Conservation (phyloP, 768 basidiomycete species). For the Gelatoporia subvermispora region DNA sequence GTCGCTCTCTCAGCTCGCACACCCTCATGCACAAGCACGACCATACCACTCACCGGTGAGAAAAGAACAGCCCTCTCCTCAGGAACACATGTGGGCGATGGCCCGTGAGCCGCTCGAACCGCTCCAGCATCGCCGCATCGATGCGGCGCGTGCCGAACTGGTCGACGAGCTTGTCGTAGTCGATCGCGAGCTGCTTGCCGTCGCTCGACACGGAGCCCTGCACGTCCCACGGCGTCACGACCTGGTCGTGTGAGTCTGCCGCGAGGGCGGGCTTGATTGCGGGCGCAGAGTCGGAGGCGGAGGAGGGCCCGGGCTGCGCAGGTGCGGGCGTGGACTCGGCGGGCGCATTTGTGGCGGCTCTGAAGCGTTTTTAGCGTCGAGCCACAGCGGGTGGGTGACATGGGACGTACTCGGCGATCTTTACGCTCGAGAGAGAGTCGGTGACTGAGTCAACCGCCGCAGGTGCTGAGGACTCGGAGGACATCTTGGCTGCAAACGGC, state of each 20-base stretch:
- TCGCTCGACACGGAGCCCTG: conserved; percentile 84
- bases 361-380: conserved; percentile 6
- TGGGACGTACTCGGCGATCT: conserved; percentile 27
- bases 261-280: conserved; percentile 29
- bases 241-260: conserved; percentile 48
- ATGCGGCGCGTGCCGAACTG: conserved; percentile 91
- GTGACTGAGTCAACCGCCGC: conserved; percentile 23
- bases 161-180: conserved; percentile 92
- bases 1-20: conserved; percentile 6
- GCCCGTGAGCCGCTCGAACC: conserved; percentile 91
- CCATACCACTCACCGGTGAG: conserved; percentile 69
- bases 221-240: conserved; percentile 98
- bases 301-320: too few relatives aligned
- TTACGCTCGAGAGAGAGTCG: conserved; percentile 16
- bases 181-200: conserved; percentile 88
- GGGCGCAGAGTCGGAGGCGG: conserved; percentile 6
- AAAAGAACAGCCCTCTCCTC: conserved; percentile 94
- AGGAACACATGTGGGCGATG: conserved; percentile 83
- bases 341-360: conserved; percentile 4
- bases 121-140: conserved; percentile 68
- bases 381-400: conserved; percentile 4
- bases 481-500: conserved; percentile 21
- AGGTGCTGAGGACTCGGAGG: conserved; percentile 23
- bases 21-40: not conserved
- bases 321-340: not conserved